These are phyloP conservation scores for Blepharisma stoltei DNA, from an alignment of 73 alveolate species.

Conservation along the genomic window DNA sequence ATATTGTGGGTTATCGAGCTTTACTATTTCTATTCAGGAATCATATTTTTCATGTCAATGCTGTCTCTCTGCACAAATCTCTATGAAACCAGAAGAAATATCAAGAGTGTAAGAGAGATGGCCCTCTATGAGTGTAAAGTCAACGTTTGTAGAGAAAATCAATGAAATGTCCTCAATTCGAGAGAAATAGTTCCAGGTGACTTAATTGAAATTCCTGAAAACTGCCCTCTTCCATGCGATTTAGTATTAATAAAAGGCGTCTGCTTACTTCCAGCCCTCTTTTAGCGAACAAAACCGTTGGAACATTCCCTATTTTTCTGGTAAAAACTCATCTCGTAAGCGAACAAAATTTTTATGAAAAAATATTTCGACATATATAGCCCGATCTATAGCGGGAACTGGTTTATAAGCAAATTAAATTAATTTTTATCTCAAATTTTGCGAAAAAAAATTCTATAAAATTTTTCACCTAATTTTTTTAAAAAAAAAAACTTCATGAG, in stretches of 20 bases:
- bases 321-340: too few relatives aligned
- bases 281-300: too few relatives aligned
- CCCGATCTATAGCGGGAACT: too few relatives aligned
- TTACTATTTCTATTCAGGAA: background rate
- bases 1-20: background rate
- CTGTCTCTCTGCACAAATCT: background rate
- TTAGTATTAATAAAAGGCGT: background rate
- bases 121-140: background rate
- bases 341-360: too few relatives aligned
- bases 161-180: background rate
- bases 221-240: background rate
- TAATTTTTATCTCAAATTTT: too few relatives aligned
- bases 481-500: too few relatives aligned
- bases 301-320: too few relatives aligned
- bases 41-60: background rate
- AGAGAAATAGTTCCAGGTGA: background rate
- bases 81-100: slow-evolving; percentile 11
- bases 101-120: background rate
- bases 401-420: slow-evolving; percentile 87
- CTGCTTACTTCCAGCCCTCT: too few relatives aligned
- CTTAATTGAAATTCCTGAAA: background rate
- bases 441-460: too few relatives aligned
- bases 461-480: too few relatives aligned
- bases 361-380: too few relatives aligned
- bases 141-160: background rate